These are phyloP conservation scores for Myxozyma kluyveri DNA, from an alignment of 805 yeast species.

Conservation along the genomic window DNA sequence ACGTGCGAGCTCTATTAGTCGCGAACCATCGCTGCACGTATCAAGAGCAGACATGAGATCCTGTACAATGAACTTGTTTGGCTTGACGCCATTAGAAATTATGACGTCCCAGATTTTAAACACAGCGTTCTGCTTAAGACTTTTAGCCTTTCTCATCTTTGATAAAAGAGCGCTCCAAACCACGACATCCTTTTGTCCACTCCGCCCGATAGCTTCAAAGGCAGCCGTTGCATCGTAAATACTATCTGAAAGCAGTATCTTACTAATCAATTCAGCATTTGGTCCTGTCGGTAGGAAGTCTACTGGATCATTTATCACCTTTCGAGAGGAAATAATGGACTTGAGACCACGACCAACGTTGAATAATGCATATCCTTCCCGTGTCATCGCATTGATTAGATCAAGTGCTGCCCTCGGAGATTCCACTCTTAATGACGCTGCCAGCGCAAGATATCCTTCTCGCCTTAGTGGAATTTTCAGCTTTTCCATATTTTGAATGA, in stretches of 20 bases:
- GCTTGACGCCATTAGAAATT: constrained; percentile 2
- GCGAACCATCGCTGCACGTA: constrained; percentile 4
- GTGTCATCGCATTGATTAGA: constrained; percentile 13
- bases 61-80: constrained; percentile 7
- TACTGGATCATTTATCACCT: not conserved
- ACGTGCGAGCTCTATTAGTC: not conserved
- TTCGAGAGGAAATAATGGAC: constrained; percentile 1
- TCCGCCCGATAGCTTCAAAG: constrained; percentile 8
- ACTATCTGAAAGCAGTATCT: constrained; percentile 1
- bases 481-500: constrained; percentile 7
- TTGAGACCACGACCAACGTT: constrained; percentile 1
- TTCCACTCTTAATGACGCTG: constrained; percentile 6
- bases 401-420: constrained; percentile 9
- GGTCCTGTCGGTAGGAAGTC: constrained; percentile 12
- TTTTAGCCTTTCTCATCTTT: not conserved
- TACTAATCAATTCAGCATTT: not conserved
- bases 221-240: constrained; percentile 6
- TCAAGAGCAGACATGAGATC: constrained; percentile 8
- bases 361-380: constrained; percentile 6
- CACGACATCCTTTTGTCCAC: constrained; percentile 5
- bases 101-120: constrained; percentile 10
- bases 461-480: constrained; percentile 5
- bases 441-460: constrained; percentile 19
- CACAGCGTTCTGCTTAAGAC: constrained; percentile 7
- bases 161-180: constrained; percentile 17